Evolutionary conservation across 768 basidiomycete genomes (phyloP), one percentile per base, ranked within the genome.

Genomic region (Termitomyces sp.): DNA sequence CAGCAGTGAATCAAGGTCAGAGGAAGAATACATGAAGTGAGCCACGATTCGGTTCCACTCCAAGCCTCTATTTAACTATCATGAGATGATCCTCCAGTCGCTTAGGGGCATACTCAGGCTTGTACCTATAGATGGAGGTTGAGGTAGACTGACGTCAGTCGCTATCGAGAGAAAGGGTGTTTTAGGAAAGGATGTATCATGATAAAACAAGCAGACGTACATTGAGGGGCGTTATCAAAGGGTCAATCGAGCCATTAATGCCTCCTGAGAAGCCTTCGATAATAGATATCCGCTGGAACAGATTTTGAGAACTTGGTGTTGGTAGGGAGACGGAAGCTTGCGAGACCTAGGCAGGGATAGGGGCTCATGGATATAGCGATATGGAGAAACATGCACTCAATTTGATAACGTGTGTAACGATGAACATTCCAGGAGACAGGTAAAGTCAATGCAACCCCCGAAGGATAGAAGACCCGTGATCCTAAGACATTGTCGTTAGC

Each of bases 21-120:
- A 51, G 39, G 55, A 44, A 33, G 40, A 33, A 62, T 58, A 53
- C 61, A 58, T 61, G 71, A 75, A 40, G n/a, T 15, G 39, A 15
- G 22, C 20, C 11, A 46, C 40, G 20, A 35, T 15, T 52, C 4
- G 32, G 40, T 33, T 18, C 18, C 35, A 12, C 33, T 38, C 16
- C 7, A 28, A 36, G 28, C 38, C 45, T 18, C 50, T 56, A 35
- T 61, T 57, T 57, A 57, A 57, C 33, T n/a, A 35, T 52, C 18
- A 52, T 56, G 33, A 22, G 16, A 28, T 11, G 15, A 36, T 32
- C 35, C 22, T 38, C 24, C 16, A 32, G 9, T 55, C 33, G 5
- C 15, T 35, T 33, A 61, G 60, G 60, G 50, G 55, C n/a, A 53
- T 24, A n/a, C 9, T 28, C 22, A n/a, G n/a, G n/a, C n/a, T n/a